Conservation (phyloP, 169 alveolate genomes). For the Toxoplasma gondii region DNA sequence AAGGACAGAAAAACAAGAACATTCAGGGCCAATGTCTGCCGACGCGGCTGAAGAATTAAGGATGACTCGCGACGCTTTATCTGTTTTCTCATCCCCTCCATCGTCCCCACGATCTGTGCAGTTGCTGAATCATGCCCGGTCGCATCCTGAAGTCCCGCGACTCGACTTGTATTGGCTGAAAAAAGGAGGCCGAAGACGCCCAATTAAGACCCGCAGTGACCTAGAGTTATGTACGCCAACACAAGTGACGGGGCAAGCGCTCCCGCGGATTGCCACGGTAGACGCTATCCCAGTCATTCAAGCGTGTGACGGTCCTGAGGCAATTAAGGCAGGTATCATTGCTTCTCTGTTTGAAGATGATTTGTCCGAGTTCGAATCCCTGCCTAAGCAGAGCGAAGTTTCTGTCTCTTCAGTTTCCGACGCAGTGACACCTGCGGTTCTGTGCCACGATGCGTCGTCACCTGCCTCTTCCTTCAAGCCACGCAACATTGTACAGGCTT, state of each 20-base stretch:
- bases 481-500: too few relatives aligned
- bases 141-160: background rate
- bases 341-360: background rate
- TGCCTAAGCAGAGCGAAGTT: background rate
- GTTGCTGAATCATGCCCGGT: background rate
- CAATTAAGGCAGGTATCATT: background rate
- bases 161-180: background rate
- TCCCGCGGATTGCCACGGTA: background rate
- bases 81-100: background rate
- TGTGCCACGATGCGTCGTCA: too few relatives aligned
- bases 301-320: background rate
- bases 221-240: background rate
- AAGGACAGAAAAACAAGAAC: too few relatives aligned
- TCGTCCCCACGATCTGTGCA: background rate
- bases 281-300: background rate
- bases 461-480: too few relatives aligned
- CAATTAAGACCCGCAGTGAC: background rate
- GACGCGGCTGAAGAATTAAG: too few relatives aligned
- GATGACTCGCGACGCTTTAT: background rate
- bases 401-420: too few relatives aligned
- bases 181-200: background rate
- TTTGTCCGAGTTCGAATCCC: background rate
- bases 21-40: too few relatives aligned
- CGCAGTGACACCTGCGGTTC: too few relatives aligned
- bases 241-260: background rate